Base-by-base conservation (phyloP, 805 yeast genomes). In the Alloascoidea hylecoeti region DNA sequence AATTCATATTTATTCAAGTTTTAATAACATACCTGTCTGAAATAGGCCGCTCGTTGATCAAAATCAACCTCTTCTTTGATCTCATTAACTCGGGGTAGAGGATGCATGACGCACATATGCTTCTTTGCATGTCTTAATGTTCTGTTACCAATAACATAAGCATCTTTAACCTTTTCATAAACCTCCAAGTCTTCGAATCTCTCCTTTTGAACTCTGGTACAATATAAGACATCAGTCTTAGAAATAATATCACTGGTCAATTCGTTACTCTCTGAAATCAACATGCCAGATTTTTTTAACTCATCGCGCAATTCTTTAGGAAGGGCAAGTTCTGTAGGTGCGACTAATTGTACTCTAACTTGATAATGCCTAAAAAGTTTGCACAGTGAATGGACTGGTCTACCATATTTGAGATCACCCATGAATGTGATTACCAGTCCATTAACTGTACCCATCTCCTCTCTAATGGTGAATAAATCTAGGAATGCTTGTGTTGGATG, bases 71-170 rank as follows among this genome's bases (percentile, higher is more conserved):
- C 98, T 64, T 88, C 97, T 54, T 82, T 82, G 50, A 92, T 89
- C 66, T 92, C 99, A 52, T 76, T 80, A 47, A 85, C 88, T 63
- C 99, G 82, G 57, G 99, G 99, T 52, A 92, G 74, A 58, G 99
- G 99, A 60, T 92, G 99, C 95, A 92, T 80, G 46, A 92, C 81
- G 60, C 96, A 85, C 97, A 92, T 92, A 64, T 92, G 96, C 59
- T 85, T 86, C 66, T 94, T 92, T 50, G 98, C 97, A 59, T 81
- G 77, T 18, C 85, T 70, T 56, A 92, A 71, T 44, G 89, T 81
- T 63, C 71, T 78, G 73, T 89, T 89, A 66, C 92, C 96, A 43
- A 92, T 92, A 55, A 85, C 72, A 62, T 86, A 92, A 6, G 83
- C 70, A 58, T 89, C 94, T 71, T 86, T 88, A 56, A 89, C 74